Evolutionary conservation across 768 basidiomycete species (phyloP), one percentile per base, ranked within the genome.

Genomic region (Lepiota subincarnata): DNA sequence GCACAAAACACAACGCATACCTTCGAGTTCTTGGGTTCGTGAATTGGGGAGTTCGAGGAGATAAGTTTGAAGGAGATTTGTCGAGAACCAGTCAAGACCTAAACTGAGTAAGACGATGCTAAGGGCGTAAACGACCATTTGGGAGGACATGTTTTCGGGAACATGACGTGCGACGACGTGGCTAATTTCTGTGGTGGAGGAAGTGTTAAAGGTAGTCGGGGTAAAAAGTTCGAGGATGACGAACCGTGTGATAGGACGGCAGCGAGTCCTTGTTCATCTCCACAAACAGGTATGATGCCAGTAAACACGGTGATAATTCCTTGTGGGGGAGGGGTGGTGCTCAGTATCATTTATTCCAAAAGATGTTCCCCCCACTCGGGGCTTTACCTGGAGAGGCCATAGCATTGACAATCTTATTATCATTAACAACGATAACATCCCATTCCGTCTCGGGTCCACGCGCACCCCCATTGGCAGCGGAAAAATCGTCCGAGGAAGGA

Each of bases 221-320:
- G n/a, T n/a, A n/a, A n/a, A n/a, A n/a, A n/a, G n/a, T n/a, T n/a
- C n/a, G 10, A 44, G 24, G 26, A 34, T 39, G 10, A 63, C 78
- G 2, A 50, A 89, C 92, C 92, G 66, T 97, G 94, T 0, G 89
- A 82, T 2, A 98, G 69, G 1, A 97, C 86, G 14, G 86, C 85
- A 0, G 94, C 90, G 0, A 98, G 71, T 0, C 91, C 92, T 60
- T 87, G 79, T 59, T 93, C 90, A 57, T 92, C 84, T 56, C 71
- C 73, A 42, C 84, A 85, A 5, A 94, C 70, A 0, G 89, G 90
- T 3, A 97, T 66, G 34, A 97, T 91, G 0, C 94, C 94, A 0
- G 92, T 93, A 63, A 90, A 96, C 8, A 98, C 89, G 28, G 93
- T 78, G 49, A 97, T 84, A 46, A 85, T 77, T 1, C 87, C 88